phyloP scores from a whole-genome alignment of 73 alveolate species.

The Paramecium sexaurelia region DNA sequence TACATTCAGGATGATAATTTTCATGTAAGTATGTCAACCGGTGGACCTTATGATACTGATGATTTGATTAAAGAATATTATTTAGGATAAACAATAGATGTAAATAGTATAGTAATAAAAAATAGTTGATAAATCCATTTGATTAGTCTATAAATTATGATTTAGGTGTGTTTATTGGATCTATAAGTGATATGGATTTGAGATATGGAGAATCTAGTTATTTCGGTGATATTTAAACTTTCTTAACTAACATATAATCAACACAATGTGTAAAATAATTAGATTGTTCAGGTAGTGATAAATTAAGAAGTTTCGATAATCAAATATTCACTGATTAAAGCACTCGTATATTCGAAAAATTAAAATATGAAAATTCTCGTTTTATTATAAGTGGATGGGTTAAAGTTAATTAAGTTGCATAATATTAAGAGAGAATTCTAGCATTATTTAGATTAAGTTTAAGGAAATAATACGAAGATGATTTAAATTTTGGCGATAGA shows the following conservation, averaged over 20 bases:
- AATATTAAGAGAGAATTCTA: not conserved
- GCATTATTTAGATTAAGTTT: not conserved
- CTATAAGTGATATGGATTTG: not conserved
- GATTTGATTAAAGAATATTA: not conserved
- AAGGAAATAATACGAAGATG: not conserved
- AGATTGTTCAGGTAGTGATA: not conserved
- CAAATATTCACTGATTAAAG: not conserved
- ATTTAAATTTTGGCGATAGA: not conserved
- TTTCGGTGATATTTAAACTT: not conserved
- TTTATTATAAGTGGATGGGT: not conserved
- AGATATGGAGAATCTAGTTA: not conserved
- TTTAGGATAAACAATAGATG: not conserved
- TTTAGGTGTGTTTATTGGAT: not conserved
- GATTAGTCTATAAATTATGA: not conserved
- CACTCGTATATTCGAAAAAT: not conserved
- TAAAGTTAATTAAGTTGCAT: not conserved
- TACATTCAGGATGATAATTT: not conserved
- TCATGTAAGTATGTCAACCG: not conserved
- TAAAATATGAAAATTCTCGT: not conserved
- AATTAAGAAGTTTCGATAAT: not conserved
- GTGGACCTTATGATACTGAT: not conserved
- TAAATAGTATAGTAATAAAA: not conserved
- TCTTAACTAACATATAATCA: not conserved
- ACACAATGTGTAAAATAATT: not conserved
- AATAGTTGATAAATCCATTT: not conserved